Evolutionary conservation across 2,329 filamentous ascomycete genomes (phyloP).

Genomic region (Tolypocladium tropicale): DNA sequence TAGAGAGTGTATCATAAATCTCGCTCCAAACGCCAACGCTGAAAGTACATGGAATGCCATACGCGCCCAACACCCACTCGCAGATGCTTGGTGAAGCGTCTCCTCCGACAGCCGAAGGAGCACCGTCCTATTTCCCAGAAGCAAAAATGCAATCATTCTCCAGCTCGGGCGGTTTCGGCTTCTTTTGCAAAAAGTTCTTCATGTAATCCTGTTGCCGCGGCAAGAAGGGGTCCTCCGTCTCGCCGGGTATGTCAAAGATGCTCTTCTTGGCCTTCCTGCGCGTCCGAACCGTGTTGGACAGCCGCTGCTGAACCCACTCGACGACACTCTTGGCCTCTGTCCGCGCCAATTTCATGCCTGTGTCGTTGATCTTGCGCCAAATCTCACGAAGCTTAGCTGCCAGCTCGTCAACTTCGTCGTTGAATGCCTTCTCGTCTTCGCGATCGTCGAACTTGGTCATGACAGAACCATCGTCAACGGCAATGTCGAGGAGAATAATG

Average conservation of each 20-base stretch:
- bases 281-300: constrained; percentile 62
- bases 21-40: not conserved
- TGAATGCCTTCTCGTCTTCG: constrained; percentile 43
- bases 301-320: constrained; percentile 63
- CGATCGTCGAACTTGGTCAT: constrained; percentile 12
- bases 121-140: constrained; percentile 3
- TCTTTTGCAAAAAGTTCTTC: constrained; percentile 32
- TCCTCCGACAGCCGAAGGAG: not conserved
- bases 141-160: constrained; percentile 11
- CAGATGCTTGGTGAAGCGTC: not conserved
- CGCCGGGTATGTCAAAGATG: constrained; percentile 32
- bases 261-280: constrained; percentile 42
- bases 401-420: constrained; percentile 60
- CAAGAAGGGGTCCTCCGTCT: constrained; percentile 25
- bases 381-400: constrained; percentile 46
- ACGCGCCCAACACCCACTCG: not conserved
- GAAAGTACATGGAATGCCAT: not conserved
- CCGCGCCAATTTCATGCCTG: constrained; percentile 60
- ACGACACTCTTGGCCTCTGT: constrained; percentile 69
- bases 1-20: constrained; percentile 23
- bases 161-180: constrained; percentile 3
- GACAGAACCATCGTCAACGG: constrained; percentile 52
- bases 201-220: constrained; percentile 39
- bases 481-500: constrained; percentile 61
- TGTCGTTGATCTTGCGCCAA: constrained; percentile 57